Evolutionary conservation across 805 yeast genomes (phyloP), one percentile per base, ranked within the genome.

Genomic region (Candida chauliodis): DNA sequence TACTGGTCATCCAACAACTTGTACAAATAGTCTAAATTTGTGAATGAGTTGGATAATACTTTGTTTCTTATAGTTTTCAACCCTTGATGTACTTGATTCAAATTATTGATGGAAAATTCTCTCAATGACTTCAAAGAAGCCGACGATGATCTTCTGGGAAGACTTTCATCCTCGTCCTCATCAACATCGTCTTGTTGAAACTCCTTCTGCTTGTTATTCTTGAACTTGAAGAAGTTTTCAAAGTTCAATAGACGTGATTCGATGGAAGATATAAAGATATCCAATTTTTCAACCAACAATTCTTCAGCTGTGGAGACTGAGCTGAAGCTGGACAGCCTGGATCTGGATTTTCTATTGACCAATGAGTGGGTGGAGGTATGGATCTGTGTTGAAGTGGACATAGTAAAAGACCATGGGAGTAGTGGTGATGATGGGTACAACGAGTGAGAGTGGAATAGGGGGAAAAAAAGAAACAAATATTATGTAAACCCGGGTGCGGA

Each of bases 1-100:
- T 67, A 68, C 44, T 66, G 69, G 42, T 66, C 71, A 35, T 66
- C 71, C 32, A 68, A 49, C 1, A 66, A 57, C 30, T 57, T 58
- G 51, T 64, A 66, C 22, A 68, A 46, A 40, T 56, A 54, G 19
- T 67, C 73, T 37, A 68, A 51, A 43, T 68, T 68, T 36, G 59
- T 59, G 26, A 60, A 56, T 1, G 72, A 65, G 6, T 63, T 51
- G 34, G 52, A 51, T 41, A 68, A 51, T 15, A 68, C 69, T 22
- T 63, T 59, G 36, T 58, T 60, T 43, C 65, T 65, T 27, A 68
- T 57, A 31, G 58, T 39, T 14, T 48, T 49, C 29, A 68, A 51
- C 38, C 70, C 50, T 41, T 63, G 64, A 43, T 66, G 64, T 30
- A 67, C 53, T 39, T 50, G 45, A 44, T 53, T 60, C 36, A 68